phyloP scores from a whole-genome alignment of 208 protist species.

The Trypanosoma vivax region DNA sequence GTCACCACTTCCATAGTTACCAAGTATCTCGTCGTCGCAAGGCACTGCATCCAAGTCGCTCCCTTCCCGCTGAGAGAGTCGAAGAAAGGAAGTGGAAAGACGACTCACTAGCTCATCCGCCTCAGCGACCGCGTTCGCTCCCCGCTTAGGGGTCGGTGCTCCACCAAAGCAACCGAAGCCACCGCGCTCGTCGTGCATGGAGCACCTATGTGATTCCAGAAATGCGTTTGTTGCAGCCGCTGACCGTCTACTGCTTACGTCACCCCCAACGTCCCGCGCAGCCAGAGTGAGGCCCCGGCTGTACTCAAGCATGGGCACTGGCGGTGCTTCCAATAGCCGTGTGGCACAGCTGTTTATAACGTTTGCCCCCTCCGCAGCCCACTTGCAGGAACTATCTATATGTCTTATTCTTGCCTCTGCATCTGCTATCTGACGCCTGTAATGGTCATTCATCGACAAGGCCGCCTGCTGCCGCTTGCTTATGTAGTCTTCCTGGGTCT shows the following conservation, averaged over 20 bases:
- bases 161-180: no score
- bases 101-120: no score
- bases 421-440: conserved; percentile 4
- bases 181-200: no score
- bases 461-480: conserved; percentile 11
- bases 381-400: conserved; percentile 37
- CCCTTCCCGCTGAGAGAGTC: no score
- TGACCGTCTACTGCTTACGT: conserved; percentile 1
- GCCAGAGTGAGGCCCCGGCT: conserved; percentile 63
- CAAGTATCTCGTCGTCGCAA: no score
- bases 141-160: no score
- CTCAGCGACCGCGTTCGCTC: no score
- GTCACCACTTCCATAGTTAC: no score
- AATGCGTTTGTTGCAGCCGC: not conserved
- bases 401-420: conserved; percentile 25
- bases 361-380: conserved; percentile 62
- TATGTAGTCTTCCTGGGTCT: conserved; percentile 15
- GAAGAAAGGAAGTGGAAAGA: no score
- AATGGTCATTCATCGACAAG: conserved; percentile 17
- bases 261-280: conserved; percentile 36
- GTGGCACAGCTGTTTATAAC: conserved; percentile 51
- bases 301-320: conserved; percentile 27
- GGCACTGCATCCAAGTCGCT: no score
- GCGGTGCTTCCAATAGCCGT: conserved; percentile 28
- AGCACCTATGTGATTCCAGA: not conserved